Conservation (phyloP, 306 rosid genomes). For the Luffa acutangula region DNA sequence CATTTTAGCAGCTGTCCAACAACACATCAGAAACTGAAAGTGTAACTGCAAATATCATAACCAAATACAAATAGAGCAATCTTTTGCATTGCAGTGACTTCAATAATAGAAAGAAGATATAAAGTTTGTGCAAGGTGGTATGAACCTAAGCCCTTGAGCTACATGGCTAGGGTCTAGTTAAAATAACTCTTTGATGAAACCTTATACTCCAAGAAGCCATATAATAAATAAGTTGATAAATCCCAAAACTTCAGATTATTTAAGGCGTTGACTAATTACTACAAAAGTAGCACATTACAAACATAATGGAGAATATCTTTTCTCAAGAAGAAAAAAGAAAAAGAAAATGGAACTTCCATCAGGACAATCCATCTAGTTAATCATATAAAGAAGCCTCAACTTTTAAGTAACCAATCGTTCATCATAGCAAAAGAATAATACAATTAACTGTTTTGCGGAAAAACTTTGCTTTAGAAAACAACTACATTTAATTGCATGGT, state of each 20-base stretch:
- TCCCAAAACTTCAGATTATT: not conserved
- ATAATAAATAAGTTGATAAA: not conserved
- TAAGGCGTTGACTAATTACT: not conserved
- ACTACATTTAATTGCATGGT: not conserved
- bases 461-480: not conserved
- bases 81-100: not conserved
- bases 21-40: constrained; percentile 12
- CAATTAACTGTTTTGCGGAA: not conserved
- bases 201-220: not conserved
- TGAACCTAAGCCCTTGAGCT: not conserved
- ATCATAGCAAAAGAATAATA: not conserved
- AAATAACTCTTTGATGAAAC: not conserved
- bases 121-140: not conserved
- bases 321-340: not conserved
- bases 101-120: not conserved
- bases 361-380: not conserved
- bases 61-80: not conserved
- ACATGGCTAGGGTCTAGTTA: not conserved
- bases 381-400: not conserved
- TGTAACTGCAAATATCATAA: constrained; percentile 8
- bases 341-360: not conserved
- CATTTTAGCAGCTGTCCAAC: constrained; percentile 53
- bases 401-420: not conserved
- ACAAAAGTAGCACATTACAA: not conserved
- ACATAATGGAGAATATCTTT: not conserved